A percentile compares a stretch with the other conserved stretches of the same genome.
These are phyloP conservation scores for Lactarius psammicola DNA, from an alignment of 768 basidiomycete species.

Conservation along the genomic window DNA sequence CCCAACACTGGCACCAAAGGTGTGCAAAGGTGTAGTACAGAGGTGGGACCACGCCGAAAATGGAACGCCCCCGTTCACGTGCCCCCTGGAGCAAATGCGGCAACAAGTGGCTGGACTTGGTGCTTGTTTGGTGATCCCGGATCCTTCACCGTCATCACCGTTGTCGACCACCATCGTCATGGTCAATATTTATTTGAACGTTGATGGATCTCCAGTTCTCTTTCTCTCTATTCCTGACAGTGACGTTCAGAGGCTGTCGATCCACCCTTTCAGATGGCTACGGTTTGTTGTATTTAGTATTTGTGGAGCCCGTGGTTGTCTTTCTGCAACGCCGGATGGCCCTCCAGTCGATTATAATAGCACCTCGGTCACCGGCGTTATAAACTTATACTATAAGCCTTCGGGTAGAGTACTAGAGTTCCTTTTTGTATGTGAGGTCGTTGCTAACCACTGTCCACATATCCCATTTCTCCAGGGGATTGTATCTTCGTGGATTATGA, in stretches of 20 bases:
- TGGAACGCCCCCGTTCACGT: no score
- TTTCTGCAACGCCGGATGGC: background rate
- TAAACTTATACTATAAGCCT: background rate
- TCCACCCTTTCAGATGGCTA: background rate
- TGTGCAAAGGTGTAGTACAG: no score
- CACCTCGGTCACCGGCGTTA: background rate
- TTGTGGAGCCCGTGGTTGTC: background rate
- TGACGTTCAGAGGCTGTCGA: background rate
- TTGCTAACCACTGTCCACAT: background rate
- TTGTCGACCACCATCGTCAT: no score
- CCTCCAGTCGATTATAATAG: background rate
- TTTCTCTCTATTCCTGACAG: background rate
- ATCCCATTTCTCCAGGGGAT: background rate
- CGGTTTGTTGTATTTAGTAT: conserved; percentile 7
- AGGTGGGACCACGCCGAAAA: no score
- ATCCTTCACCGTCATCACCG: no score
- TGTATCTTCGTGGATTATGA: background rate
- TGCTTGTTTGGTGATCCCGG: no score
- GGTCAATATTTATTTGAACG: no score
- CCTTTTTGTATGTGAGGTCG: background rate
- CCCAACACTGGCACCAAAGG: no score
- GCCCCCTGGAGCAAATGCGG: no score
- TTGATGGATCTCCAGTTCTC: no score
- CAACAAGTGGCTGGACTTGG: no score
- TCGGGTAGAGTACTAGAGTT: background rate